phyloP scores from a whole-genome alignment of 2,329 filamentous ascomycete species.

The Neonectria coccinea region DNA sequence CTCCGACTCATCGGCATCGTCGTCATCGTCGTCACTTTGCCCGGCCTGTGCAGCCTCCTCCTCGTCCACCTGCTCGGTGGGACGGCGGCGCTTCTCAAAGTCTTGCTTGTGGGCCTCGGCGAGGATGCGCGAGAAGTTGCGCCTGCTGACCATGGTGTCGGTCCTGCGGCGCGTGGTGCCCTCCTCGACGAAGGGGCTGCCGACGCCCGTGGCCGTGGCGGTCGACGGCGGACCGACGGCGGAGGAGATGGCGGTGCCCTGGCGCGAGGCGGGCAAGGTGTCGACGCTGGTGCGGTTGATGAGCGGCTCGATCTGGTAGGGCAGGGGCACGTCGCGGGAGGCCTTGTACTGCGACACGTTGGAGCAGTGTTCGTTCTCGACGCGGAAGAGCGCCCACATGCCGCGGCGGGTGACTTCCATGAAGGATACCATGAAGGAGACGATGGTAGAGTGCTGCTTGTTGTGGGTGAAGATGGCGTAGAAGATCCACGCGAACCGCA shows the following conservation, averaged over 20 bases:
- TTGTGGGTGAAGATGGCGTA: conserved; percentile 87
- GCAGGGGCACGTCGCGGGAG: conserved; percentile 85
- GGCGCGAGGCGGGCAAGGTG: conserved; percentile 17
- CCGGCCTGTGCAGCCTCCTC: conserved; percentile 43
- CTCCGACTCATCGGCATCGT: conserved; percentile 44
- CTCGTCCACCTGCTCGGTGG: conserved; percentile 41
- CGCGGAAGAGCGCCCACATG: conserved; percentile 91
- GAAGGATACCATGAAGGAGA: conserved; percentile 83
- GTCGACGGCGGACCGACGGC: conserved; percentile 27
- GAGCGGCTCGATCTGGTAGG: conserved; percentile 73
- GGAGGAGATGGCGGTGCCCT: conserved; percentile 22
- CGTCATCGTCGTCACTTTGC: conserved; percentile 52
- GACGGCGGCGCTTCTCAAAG: conserved; percentile 81
- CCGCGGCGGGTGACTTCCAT: conserved; percentile 86
- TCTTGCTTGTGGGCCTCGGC: conserved; percentile 89
- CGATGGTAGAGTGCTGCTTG: conserved; percentile 82
- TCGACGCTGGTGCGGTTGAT: conserved; percentile 57
- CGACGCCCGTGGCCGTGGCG: conserved; percentile 33
- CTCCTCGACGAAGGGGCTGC: conserved; percentile 35
- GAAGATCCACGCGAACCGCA: conserved; percentile 95
- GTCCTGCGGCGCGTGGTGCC: conserved; percentile 49
- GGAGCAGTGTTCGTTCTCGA: conserved; percentile 97
- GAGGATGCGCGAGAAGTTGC: conserved; percentile 71
- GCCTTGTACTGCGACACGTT: conserved; percentile 93
- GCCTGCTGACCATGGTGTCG: conserved; percentile 41